These are phyloP conservation scores for Glutinoglossum americanum DNA, from an alignment of 495 filamentous ascomycete genomes.

Conservation along the genomic window DNA sequence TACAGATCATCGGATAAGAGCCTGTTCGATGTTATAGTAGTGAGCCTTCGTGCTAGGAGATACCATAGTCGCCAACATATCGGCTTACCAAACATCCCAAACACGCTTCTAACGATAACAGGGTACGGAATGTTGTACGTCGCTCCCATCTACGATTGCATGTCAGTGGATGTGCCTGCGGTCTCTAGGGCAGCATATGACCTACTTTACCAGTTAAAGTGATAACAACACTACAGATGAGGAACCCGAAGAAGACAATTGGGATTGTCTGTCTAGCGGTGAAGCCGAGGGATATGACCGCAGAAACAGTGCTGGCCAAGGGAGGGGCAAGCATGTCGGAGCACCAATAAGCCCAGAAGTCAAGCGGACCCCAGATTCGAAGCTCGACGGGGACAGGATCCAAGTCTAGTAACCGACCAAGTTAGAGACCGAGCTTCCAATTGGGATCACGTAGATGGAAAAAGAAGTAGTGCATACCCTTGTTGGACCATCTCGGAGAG, in stretches of 20 bases:
- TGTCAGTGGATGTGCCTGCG: neutral
- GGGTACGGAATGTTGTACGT: conserved; percentile 80
- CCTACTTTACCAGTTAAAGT: conserved; percentile 25
- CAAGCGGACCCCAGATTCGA: conserved; percentile 22
- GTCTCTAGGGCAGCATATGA: conserved; percentile 9
- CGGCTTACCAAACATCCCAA: conserved; percentile 55
- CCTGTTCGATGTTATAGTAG: conserved; percentile 14
- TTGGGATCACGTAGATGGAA: neutral
- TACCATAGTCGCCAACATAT: neutral
- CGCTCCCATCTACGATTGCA: conserved; percentile 31
- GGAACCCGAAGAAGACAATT: conserved; percentile 25
- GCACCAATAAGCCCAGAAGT: conserved; percentile 22
- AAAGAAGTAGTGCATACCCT: conserved; percentile 10
- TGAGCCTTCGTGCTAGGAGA: conserved; percentile 27
- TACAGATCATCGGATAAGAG: conserved; percentile 1
- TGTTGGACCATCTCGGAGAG: conserved; percentile 23
- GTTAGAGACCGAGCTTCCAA: neutral
- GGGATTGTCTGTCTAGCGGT: conserved; percentile 26
- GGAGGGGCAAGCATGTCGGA: conserved; percentile 22
- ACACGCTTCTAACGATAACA: conserved; percentile 50
- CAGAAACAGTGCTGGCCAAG: conserved; percentile 19
- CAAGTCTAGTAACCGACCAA: conserved; percentile 16
- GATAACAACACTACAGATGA: conserved; percentile 22
- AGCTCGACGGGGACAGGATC: conserved; percentile 24
- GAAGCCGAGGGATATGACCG: conserved; percentile 25